Evolutionary conservation across 1,284 basidiomycete genomes (phyloP).

Genomic region (Phlebopus sp.): DNA sequence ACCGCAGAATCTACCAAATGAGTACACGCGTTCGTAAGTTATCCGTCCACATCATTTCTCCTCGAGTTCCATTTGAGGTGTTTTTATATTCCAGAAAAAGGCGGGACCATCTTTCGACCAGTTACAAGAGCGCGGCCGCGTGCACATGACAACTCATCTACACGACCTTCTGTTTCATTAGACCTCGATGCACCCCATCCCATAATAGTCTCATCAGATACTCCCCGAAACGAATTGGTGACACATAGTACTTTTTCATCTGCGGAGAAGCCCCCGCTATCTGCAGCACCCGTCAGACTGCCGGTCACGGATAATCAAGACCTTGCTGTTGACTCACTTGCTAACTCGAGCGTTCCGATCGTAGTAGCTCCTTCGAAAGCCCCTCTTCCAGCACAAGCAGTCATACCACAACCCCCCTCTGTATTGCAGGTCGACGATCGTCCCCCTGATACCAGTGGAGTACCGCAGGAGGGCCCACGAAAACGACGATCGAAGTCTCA

Average conservation of each 20-base stretch:
- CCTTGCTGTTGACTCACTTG: constrained; percentile 1
- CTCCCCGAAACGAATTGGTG: neutral
- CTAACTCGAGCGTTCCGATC: constrained; percentile 20
- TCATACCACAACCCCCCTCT: neutral
- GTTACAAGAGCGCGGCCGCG: constrained; percentile 50
- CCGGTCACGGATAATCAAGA: constrained; percentile 7
- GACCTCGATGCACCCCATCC: constrained; percentile 23
- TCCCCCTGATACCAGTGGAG: constrained; percentile 9
- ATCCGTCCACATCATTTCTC: neutral
- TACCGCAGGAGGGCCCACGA: constrained; percentile 2
- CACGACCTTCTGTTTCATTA: constrained; percentile 38
- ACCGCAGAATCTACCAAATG: constrained; percentile 38
- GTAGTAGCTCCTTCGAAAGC: constrained; percentile 18
- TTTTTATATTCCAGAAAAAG: constrained; percentile 54
- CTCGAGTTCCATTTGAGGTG: constrained; percentile 6
- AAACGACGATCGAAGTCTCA: constrained; percentile 15
- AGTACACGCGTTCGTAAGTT: constrained; percentile 75
- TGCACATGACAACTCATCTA: constrained; percentile 25
- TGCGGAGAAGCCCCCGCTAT: constrained; percentile 19
- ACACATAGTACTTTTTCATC: constrained; percentile 1
- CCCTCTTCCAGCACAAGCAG: constrained; percentile 1
- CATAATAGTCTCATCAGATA: constrained; percentile 1
- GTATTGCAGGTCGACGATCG: neutral
- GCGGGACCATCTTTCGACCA: constrained; percentile 64
- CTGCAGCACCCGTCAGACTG: constrained; percentile 15